A percentile compares a stretch with the other conserved stretches of the same genome.
Evolutionary conservation across 2,329 filamentous ascomycete genomes (phyloP).

Genomic region (Geoglossum cookeanum): DNA sequence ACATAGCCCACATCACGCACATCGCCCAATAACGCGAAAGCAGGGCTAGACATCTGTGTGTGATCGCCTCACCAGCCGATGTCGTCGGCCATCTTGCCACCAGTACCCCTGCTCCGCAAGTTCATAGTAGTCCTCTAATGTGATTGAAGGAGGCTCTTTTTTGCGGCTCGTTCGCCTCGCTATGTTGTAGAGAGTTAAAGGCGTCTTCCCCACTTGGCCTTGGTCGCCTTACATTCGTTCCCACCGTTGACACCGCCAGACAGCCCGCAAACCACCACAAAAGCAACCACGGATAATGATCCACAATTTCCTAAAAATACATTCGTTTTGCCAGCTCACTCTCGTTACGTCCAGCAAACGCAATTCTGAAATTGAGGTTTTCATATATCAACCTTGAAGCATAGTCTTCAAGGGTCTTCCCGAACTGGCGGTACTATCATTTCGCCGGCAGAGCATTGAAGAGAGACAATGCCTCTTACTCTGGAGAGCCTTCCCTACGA

Average conservation of each 20-base stretch:
- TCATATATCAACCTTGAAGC: background rate
- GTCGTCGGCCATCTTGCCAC: background rate
- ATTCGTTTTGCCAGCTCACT: background rate
- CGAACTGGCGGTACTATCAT: background rate
- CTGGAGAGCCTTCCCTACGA: slow-evolving; percentile 40
- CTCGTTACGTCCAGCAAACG: background rate
- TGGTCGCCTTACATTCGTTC: too few relatives aligned
- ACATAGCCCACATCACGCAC: too few relatives aligned
- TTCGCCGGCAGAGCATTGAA: background rate
- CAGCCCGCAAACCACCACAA: background rate
- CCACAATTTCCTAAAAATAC: background rate
- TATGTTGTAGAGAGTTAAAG: too few relatives aligned
- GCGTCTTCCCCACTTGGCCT: too few relatives aligned
- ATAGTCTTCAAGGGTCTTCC: background rate
- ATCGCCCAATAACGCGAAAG: too few relatives aligned
- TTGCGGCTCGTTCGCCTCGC: too few relatives aligned
- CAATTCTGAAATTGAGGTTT: background rate
- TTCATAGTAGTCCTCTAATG: too few relatives aligned
- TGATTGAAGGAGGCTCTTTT: too few relatives aligned
- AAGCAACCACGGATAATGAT: background rate
- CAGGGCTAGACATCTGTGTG: too few relatives aligned
- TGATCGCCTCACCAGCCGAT: too few relatives aligned
- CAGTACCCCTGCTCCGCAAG: too few relatives aligned
- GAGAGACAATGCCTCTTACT: slow-evolving; percentile 6
- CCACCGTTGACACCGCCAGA: too few relatives aligned